Base-by-base conservation (phyloP, 2,329 filamentous ascomycete species). In the Aspergillus pseudonomiae region DNA sequence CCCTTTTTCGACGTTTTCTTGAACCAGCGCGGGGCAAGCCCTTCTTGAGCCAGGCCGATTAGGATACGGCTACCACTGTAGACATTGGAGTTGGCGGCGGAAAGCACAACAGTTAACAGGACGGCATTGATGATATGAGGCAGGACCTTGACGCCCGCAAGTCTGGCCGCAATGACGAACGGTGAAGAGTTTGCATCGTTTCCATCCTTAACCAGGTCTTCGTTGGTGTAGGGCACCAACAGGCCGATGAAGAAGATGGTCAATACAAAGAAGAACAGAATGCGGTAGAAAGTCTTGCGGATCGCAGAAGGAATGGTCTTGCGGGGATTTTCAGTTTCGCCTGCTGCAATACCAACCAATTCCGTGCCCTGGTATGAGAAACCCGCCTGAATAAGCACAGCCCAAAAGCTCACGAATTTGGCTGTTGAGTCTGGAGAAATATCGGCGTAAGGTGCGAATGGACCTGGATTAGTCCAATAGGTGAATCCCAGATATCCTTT, bases 321-420 rank as follows among this genome's bases (percentile, higher is more conserved):
- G 69, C 86, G 84, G 6, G 91, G 91, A 73, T 93, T 88, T 55
- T 86, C 85, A 9, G 89, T 90, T 79, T 94, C 91, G 64, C 90
- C 91, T 5, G 91, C 91, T n/a, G 89, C 90, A 55, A 94, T 87
- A 65, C 88, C 91, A 10, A 93, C 90, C 19, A 93, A 84, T 78
- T 94, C 91, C 2, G 90, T 87, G 48, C 91, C 91, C 75, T 77
- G 74, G 57, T 79, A 81, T 6, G 78, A 75, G 63, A 80, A 81
- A 6, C 73, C 76, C 5, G 79, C 78, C 57, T 78, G 73, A 56
- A 78, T 76, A 62, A 86, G 83, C 62, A 82, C 82, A 21, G 76
- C 76, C 77, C 79, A 89, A 68, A 87, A 87, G 10, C 85, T 86
- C 9, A 91, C 81, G 71, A 92, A 92, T 54, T 84, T 82, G 28